Base-by-base conservation (phyloP, 805 yeast species). In the Limtongia smithiae region DNA sequence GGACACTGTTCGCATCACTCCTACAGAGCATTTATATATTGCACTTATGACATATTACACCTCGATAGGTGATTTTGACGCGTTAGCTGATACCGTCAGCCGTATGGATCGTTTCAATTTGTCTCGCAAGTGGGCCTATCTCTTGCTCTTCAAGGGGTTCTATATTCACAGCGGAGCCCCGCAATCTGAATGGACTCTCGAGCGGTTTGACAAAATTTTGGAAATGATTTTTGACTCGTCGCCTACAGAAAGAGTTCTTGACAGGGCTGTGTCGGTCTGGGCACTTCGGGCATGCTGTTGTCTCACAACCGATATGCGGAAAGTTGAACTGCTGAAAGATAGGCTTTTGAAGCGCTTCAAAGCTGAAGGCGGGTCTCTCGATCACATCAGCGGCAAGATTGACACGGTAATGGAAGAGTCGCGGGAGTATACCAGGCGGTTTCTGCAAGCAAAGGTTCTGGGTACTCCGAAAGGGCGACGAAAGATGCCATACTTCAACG, bases 31-130 rank as follows among this genome's bases (percentile, higher is more conserved):
- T 41, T 46, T 64, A 6, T 64, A 51, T 40, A 30, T 50, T 6
- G 47, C 55, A 9, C 57, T 64, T 22, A 35, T 64, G 9, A 33
- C 46, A 14, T 57, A 61, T 37, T 60, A 64, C 41, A 39, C 62
- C 31, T 21, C 45, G 21, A 35, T 18, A 6, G 59, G 63, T 12
- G 49, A 63, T 30, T 58, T 58, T 22, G 33, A 39, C 18, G 47
- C 51, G 34, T 24, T 57, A 12, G 36, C 52, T 3, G 50, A 42
- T n/a, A 18, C 58, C 6, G 44, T 63, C 22, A 36, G 50, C 18
- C 37, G 51, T 15, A 60, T 63, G 65, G 51, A 50, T 28, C 48
- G 17, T 35, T 48, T 28, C 38, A 21, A 25, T 11, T 36, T 51
- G 31, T 37, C 43, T n/a, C 43, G 33, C 28, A 24, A 38, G 24